These are phyloP conservation scores for Karstenula rhodostoma DNA, from an alignment of 2,329 filamentous ascomycete genomes.

Conservation along the genomic window DNA sequence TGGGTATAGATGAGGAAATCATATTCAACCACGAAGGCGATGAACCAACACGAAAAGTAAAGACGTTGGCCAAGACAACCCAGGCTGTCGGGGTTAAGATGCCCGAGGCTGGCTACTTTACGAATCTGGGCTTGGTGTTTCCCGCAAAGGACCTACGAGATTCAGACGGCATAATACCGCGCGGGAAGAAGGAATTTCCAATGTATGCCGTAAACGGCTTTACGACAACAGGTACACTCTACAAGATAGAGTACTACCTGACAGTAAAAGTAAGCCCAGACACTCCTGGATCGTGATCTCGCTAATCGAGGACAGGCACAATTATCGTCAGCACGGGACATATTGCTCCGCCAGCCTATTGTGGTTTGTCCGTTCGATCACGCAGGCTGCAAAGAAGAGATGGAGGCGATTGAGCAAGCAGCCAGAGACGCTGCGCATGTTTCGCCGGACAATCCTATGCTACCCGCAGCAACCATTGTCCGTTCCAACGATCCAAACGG, in stretches of 20 bases:
- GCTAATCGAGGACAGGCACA: slow-evolving; percentile 70
- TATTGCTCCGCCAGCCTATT: slow-evolving; percentile 87
- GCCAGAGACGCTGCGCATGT: slow-evolving; percentile 91
- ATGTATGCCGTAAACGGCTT: slow-evolving; percentile 89
- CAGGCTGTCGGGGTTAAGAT: slow-evolving; percentile 83
- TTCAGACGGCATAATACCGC: slow-evolving; percentile 82
- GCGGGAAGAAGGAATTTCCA: slow-evolving; percentile 87
- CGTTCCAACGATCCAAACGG: slow-evolving; percentile 75
- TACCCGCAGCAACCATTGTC: slow-evolving; percentile 86
- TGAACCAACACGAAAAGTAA: slow-evolving; percentile 88
- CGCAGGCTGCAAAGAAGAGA: slow-evolving; percentile 95
- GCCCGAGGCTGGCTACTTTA: slow-evolving; percentile 90
- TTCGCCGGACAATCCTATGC: slow-evolving; percentile 87
- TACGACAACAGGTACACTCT: slow-evolving; percentile 90
- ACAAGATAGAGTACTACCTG: slow-evolving; percentile 98
- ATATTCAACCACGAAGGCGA: slow-evolving; percentile 99
- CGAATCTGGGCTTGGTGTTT: slow-evolving; percentile 89
- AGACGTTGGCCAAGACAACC: slow-evolving; percentile 83
- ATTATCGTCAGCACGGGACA: slow-evolving; percentile 86
- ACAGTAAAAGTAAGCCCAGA: slow-evolving; percentile 79
- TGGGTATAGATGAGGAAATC: slow-evolving; percentile 95
- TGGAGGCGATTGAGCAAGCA: slow-evolving; percentile 96
- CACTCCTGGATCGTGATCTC: background rate
- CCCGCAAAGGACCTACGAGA: slow-evolving; percentile 89
- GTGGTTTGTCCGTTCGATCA: slow-evolving; percentile 96